These are phyloP conservation scores for Rhodomyrtus psidioides DNA, from an alignment of 441 rosid species.

Conservation along the genomic window DNA sequence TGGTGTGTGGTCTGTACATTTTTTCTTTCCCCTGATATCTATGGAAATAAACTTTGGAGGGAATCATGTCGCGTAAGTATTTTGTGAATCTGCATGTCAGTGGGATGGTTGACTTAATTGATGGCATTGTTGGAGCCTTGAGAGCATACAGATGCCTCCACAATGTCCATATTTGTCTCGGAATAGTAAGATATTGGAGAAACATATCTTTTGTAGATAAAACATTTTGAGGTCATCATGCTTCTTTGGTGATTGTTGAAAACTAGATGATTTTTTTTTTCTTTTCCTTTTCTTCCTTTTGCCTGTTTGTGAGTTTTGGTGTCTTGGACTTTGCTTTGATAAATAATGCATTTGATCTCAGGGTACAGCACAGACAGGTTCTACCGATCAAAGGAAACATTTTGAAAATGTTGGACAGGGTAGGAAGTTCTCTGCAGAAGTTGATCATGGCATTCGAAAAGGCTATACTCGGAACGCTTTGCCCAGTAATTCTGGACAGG, in stretches of 20 bases:
- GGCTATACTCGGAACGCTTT: conserved; percentile 32
- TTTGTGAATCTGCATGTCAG: background rate
- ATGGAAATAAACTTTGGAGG: background rate
- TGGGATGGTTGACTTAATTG: background rate
- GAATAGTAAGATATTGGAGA: background rate
- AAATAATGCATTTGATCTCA: conserved; percentile 29
- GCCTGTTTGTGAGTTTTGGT: background rate
- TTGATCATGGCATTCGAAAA: conserved; percentile 27
- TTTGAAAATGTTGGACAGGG: conserved; percentile 35
- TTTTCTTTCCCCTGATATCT: background rate
- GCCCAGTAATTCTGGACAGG: background rate
- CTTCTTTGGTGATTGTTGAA: background rate
- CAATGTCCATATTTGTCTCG: background rate
- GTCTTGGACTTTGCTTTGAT: background rate
- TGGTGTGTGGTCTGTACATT: background rate
- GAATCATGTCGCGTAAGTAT: background rate
- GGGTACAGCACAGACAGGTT: conserved; percentile 32
- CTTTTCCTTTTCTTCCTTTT: background rate
- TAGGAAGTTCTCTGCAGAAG: conserved; percentile 2
- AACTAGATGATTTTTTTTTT: background rate
- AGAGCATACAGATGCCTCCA: background rate
- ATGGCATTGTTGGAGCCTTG: background rate
- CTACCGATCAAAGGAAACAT: conserved; percentile 31
- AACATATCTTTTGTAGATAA: background rate
- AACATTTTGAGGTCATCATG: background rate